Conservation (phyloP, 2,329 filamentous ascomycete species). For the Botrytis tulipae region DNA sequence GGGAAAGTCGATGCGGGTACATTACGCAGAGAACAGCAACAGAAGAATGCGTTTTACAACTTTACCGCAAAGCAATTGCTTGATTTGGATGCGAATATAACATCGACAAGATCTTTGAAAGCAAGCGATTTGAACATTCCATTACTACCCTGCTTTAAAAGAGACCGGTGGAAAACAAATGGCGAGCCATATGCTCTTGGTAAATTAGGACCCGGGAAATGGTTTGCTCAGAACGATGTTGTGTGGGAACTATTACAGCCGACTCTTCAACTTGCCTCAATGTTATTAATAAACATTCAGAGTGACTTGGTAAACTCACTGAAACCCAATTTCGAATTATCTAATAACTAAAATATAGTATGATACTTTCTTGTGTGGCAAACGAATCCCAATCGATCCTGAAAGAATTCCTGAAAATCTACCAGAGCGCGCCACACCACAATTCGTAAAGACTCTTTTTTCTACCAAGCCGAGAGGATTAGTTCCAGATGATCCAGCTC, state of each 20-base stretch:
- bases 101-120: neutral
- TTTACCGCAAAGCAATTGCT: constrained; percentile 13
- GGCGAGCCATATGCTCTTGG: neutral
- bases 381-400: constrained; percentile 1
- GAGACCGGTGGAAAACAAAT: neutral
- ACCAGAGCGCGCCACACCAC: neutral
- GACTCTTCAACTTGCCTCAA: neutral
- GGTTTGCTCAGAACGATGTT: neutral
- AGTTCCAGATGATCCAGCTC: neutral
- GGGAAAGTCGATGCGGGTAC: neutral
- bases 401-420: neutral
- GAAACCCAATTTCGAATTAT: neutral
- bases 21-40: neutral
- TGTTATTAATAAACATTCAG: neutral
- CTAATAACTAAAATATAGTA: neutral
- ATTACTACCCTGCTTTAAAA: neutral
- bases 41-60: neutral
- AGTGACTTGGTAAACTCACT: neutral
- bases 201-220: neutral
- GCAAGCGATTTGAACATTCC: neutral
- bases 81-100: constrained; percentile 14
- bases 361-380: neutral
- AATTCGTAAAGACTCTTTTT: neutral
- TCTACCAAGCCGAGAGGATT: neutral
- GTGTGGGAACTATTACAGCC: constrained; percentile 7